Evolutionary conservation across 495 filamentous ascomycete genomes (phyloP), one percentile per base, ranked within the genome.

Genomic region (Sphaerosporella brunnea): DNA sequence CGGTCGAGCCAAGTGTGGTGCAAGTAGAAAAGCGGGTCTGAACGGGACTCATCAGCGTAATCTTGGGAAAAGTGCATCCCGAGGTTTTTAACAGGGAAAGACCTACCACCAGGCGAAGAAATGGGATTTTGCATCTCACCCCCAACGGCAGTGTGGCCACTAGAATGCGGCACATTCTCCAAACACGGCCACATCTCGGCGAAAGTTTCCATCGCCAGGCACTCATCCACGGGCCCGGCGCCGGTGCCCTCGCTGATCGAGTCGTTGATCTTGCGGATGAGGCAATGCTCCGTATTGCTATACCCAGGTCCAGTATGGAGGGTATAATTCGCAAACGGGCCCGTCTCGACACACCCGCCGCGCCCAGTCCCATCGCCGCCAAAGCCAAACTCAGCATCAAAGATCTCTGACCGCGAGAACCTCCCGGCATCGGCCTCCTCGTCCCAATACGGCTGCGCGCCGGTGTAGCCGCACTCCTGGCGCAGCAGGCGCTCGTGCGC

Each of bases 1-100:
- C 66, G 64, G 53, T 73, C 71, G 2, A 74, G 53, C 56, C 66
- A 69, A 1, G 59, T 61, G 50, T 73, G 69, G 50, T 74, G 70
- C 18, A 73, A 53, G 45, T 66, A 68, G 39, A 74, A 74, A 0
- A 68, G 50, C 3, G 70, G 70, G 41, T 74, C 71, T n/a, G n/a
- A 35, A 46, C 47, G 20, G 55, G 55, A 28, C 35, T 25, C n/a
- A n/a, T n/a, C n/a, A n/a, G n/a, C n/a, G n/a, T n/a, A n/a, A n/a
- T n/a, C n/a, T n/a, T n/a, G n/a, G n/a, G n/a, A n/a, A n/a, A n/a
- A n/a, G n/a, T n/a, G n/a, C n/a, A n/a, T n/a, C n/a, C n/a, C n/a
- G n/a, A n/a, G n/a, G n/a, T n/a, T n/a, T n/a, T n/a, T n/a, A n/a
- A n/a, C n/a, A n/a, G n/a, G n/a, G n/a, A n/a, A n/a, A n/a, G n/a